Evolutionary conservation across 192 early-diverging fungal genomes (phyloP), one percentile per base, ranked within the genome.

Genomic region (Linnemannia schmuckeri): DNA sequence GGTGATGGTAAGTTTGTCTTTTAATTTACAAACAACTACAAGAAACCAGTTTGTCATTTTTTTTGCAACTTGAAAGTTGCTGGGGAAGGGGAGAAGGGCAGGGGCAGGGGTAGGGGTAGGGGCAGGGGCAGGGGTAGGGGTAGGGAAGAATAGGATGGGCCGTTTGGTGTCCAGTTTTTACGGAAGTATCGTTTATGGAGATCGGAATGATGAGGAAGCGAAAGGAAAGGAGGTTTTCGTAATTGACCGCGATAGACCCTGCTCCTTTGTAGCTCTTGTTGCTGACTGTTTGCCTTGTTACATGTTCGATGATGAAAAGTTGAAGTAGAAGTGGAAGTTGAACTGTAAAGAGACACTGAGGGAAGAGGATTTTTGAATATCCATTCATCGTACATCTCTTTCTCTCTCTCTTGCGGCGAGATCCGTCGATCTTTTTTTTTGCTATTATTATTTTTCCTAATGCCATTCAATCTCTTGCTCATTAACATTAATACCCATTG

Each of bases 1-100:
- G 79, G 85, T 20, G 85, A 81, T 52, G 85, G 85, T 87, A 87
- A 75, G 71, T 33, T 12, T 66, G 4, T 66, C 4, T 33, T 33
- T 33, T 66, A 10, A 35, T 66, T 66, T 0, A 33, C 27, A 33
- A 4, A 15, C 30, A 15, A 3, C 49, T 52, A 18, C 3, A 52
- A 52, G 18, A 20, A 52, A 22, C 20, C 49, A 18, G 49, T 5
- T 52, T 20, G 20, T 52, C 5, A 52, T 49, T 49, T 49, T 12
- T 17, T 52, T 20, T 20, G 20, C 18, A 17, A 20, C 49, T 52
- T 5, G 17, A 52, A 52, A 52, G 49, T 52, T 20, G 49, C 49
- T 52, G 49, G 49, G 49, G 18, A 5, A 18, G 44, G 12, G 44
- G 6, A 44, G 44, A 10, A 7, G 42, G 10, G 44, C 10, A 12